Evolutionary conservation across 148 eudicot genomes (phyloP), one percentile per base, ranked within the genome.

Genomic region (Pouteria glomerata): DNA sequence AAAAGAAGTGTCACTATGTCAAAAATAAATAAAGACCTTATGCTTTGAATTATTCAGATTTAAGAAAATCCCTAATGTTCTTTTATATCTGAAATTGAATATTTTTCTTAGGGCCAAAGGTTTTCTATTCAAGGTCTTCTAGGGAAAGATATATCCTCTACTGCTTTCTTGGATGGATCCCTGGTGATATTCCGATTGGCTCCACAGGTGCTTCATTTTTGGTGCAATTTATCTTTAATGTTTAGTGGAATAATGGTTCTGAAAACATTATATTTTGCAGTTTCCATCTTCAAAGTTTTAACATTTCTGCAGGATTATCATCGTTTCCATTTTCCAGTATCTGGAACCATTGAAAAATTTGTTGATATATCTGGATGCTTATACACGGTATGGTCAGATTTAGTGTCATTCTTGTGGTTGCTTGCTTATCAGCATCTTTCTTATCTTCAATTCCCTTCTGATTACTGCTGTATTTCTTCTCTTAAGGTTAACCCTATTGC

Each of bases 401-500:
- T 26, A 66, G 50, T 31, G 37, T 62, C 61, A 30, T 34, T 75
- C 23, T 56, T 53, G 58, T 11, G 33, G 13, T 72, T 44, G 66
- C 55, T 63, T 57, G 30, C 42, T 73, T 47, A 11, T 50, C 23
- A 19, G 3, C 0, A 8, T 33, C 23, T 65, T 57, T 70, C 58
- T 75, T 18, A 53, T 60, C 45, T 68, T 21, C 12, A 31, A 24
- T 15, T 52, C 13, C 52, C 48, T 34, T 53, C 56, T 72, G 30
- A 58, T 37, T 79, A 57, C 34, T 72, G 61, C 50, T 60, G 26
- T 77, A 50, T 77, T 59, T 47, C 57, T 52, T 33, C 30, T 62
- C 30, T 72, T 65, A 60, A 95, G 98, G 98, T 95, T 66, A 95
- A 95, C 66, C 98, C 98, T 34, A 95, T 95, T 77, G 98, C 98